Evolutionary conservation across 768 basidiomycete genomes (phyloP).

Genomic region (Grammothele lineata): DNA sequence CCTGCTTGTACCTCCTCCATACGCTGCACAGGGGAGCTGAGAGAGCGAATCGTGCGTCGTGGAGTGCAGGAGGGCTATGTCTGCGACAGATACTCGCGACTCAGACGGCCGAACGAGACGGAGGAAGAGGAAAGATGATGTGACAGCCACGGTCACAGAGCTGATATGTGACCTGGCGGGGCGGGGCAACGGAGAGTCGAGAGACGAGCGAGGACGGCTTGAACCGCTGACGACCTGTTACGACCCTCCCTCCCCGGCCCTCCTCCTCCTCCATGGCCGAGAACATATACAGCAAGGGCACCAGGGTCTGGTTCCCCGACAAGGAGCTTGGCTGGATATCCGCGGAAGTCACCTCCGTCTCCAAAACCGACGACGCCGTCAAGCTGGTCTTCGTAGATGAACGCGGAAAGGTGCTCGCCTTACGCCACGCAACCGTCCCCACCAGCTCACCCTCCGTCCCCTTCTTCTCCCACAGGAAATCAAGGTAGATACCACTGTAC

Average conservation of each 20-base stretch:
- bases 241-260: slow-evolving; percentile 7
- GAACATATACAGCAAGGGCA: slow-evolving; percentile 89
- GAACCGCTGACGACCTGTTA: slow-evolving; percentile 16
- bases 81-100: too few species aligned
- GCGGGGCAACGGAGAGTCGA: not conserved
- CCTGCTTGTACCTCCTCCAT: not conserved
- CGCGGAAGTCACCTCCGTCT: slow-evolving; percentile 70
- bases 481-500: slow-evolving; percentile 70
- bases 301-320: slow-evolving; percentile 90
- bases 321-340: slow-evolving; percentile 94
- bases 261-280: slow-evolving; percentile 65
- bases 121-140: not conserved
- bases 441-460: not conserved
- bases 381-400: slow-evolving; percentile 86
- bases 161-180: not conserved
- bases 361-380: slow-evolving; percentile 70
- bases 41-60: too few species aligned
- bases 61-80: too few species aligned
- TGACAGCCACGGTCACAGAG: too few species aligned
- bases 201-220: not conserved
- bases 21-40: too few species aligned
- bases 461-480: slow-evolving; percentile 53
- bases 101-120: too few species aligned
- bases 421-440: slow-evolving; percentile 5
- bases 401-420: slow-evolving; percentile 72